phyloP scores from a whole-genome alignment of 2,329 filamentous ascomycete species.

The Aspergillus amoenus region DNA sequence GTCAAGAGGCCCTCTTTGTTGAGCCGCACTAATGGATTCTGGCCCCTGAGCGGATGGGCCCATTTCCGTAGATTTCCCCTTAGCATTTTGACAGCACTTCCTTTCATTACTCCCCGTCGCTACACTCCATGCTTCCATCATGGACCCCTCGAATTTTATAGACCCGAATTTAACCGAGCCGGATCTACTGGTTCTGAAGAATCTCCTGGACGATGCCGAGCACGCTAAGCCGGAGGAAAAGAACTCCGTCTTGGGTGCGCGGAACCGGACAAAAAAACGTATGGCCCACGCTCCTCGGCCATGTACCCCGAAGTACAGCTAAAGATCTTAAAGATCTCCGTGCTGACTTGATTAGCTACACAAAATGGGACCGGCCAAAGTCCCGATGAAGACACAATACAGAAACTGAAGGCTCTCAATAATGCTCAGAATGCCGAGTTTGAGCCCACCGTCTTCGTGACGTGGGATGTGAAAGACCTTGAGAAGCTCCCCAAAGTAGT shows the following conservation, averaged over 20 bases:
- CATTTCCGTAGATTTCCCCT: not conserved
- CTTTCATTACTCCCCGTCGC: not conserved
- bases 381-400: slow-evolving; percentile 32
- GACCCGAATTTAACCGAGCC: slow-evolving; percentile 38
- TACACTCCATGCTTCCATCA: slow-evolving; percentile 7
- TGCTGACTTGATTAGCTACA: slow-evolving; percentile 12
- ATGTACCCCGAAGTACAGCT: not conserved
- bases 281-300: not conserved
- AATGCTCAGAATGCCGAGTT: slow-evolving; percentile 50
- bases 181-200: slow-evolving; percentile 41
- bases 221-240: not conserved
- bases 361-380: not conserved
- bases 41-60: slow-evolving; percentile 1
- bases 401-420: slow-evolving; percentile 51
- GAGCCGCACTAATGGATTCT: not conserved
- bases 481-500: slow-evolving; percentile 41
- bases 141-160: slow-evolving; percentile 31
- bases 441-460: slow-evolving; percentile 56
- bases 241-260: not conserved
- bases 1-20: not conserved
- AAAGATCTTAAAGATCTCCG: not conserved
- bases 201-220: slow-evolving; percentile 34
- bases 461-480: slow-evolving; percentile 52
- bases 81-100: not conserved
- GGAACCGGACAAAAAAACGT: not conserved